Evolutionary conservation across 148 eudicot species (phyloP).

Genomic region (Persicaria tinctoria): DNA sequence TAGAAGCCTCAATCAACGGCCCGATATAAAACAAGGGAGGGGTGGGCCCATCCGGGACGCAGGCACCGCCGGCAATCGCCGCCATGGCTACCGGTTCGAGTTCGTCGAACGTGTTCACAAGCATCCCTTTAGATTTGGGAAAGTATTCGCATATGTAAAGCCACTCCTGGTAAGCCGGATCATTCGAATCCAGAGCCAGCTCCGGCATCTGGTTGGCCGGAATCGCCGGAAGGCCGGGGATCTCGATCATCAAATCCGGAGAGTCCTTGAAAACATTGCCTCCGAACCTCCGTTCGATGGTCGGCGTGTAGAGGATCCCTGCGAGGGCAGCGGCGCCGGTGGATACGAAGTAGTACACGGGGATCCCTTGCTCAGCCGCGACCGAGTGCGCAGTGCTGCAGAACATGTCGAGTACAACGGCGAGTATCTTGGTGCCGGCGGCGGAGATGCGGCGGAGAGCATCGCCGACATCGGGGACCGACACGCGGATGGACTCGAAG

Average conservation of each 20-base stretch:
- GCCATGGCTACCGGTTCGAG: conserved; percentile 23
- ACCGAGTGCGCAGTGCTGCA: conserved; percentile 26
- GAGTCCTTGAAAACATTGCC: conserved; percentile 19
- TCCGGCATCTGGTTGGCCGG: conserved; percentile 21
- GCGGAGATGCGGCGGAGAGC: conserved; percentile 25
- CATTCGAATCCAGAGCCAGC: conserved; percentile 15
- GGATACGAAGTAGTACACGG: conserved; percentile 30
- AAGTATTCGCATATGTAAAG: conserved; percentile 4
- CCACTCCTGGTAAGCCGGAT: conserved; percentile 14
- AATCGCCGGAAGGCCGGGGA: conserved; percentile 36
- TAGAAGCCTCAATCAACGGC: too few species aligned
- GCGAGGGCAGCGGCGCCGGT: conserved; percentile 24
- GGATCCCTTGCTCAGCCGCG: conserved; percentile 19
- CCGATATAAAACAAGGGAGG: too few species aligned
- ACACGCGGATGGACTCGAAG: conserved; percentile 21
- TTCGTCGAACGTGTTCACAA: conserved; percentile 23
- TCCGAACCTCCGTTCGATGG: conserved; percentile 14
- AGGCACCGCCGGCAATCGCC: conserved; percentile 20
- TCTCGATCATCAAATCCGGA: conserved; percentile 5
- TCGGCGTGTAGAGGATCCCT: conserved; percentile 23
- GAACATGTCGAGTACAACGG: conserved; percentile 34
- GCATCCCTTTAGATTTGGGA: conserved; percentile 28
- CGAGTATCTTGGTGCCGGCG: conserved; percentile 7
- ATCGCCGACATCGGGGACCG: conserved; percentile 21
- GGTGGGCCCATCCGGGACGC: conserved; percentile 12